These are phyloP conservation scores for Colletotrichum aenigma DNA, from an alignment of 2,329 filamentous ascomycete species.

Conservation along the genomic window DNA sequence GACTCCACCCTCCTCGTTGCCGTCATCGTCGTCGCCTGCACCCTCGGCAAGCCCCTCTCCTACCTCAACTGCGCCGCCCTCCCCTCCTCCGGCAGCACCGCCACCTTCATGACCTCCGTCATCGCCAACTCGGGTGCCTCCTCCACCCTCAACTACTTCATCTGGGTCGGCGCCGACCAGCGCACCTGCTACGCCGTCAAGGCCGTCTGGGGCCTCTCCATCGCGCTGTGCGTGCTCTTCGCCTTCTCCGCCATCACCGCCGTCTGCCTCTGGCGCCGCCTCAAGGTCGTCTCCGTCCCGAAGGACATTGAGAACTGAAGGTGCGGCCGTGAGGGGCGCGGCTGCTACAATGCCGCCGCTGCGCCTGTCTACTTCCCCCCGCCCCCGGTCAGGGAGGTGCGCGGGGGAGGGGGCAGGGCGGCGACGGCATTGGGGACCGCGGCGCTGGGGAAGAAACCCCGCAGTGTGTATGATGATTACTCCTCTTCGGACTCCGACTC, in stretches of 20 bases:
- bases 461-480: constrained; percentile 27
- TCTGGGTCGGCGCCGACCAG: constrained; percentile 57
- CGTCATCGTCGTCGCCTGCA: constrained; percentile 76
- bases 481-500: constrained; percentile 30
- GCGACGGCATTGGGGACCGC: constrained; percentile 38
- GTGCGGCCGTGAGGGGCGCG: constrained; percentile 46
- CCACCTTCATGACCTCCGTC: constrained; percentile 49
- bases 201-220: constrained; percentile 84
- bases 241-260: constrained; percentile 64
- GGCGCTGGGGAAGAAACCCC: constrained; percentile 37
- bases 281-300: constrained; percentile 45
- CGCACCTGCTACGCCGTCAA: constrained; percentile 83
- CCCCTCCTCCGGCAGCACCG: constrained; percentile 42
- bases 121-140: constrained; percentile 42
- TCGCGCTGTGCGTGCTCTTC: constrained; percentile 77
- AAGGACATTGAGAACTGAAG: constrained; percentile 57
- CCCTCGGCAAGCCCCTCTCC: constrained; percentile 80
- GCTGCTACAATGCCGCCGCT: constrained; percentile 21
- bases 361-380: not conserved
- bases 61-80: constrained; percentile 73
- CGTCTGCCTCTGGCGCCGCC: constrained; percentile 66
- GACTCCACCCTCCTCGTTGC: constrained; percentile 77
- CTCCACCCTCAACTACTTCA: constrained; percentile 42
- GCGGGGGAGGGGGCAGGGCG: constrained; percentile 8
- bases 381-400: not conserved